A percentile compares a stretch with the other conserved stretches of the same genome.
These are phyloP conservation scores for Carallia brachiata DNA, from an alignment of 345 rosid genomes.

Conservation along the genomic window DNA sequence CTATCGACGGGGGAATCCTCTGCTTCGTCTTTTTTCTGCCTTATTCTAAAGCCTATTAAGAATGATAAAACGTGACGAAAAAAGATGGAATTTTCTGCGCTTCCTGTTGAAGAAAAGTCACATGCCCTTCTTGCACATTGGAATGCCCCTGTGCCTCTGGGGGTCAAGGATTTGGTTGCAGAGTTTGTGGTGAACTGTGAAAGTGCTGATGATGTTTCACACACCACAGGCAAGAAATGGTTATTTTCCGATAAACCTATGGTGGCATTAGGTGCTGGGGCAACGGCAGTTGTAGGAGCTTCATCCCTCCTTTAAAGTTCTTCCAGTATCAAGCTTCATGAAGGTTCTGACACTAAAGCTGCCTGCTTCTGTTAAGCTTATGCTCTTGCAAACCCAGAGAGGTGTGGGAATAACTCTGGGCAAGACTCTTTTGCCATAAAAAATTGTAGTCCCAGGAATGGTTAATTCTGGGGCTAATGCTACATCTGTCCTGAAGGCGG, in stretches of 20 bases:
- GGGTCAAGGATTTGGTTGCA: slow-evolving; percentile 61
- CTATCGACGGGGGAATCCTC: too few relatives aligned
- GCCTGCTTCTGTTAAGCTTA: slow-evolving; percentile 61
- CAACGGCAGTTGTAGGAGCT: slow-evolving; percentile 75
- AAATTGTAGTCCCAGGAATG: slow-evolving; percentile 66
- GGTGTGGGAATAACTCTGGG: slow-evolving; percentile 51
- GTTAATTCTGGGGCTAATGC: slow-evolving; percentile 62
- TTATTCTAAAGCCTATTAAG: slow-evolving; percentile 36
- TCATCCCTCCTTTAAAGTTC: slow-evolving; percentile 71
- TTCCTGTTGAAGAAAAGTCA: slow-evolving; percentile 71
- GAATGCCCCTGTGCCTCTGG: slow-evolving; percentile 66
- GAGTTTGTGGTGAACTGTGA: slow-evolving; percentile 39
- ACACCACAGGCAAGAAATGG: slow-evolving; percentile 41
- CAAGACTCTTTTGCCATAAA: slow-evolving; percentile 58
- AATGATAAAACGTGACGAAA: slow-evolving; percentile 24
- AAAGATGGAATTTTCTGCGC: slow-evolving; percentile 56
- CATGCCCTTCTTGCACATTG: slow-evolving; percentile 78
- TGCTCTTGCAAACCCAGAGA: slow-evolving; percentile 70
- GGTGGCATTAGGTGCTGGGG: slow-evolving; percentile 93
- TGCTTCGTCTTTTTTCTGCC: too few relatives aligned
- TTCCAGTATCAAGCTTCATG: slow-evolving; percentile 67
- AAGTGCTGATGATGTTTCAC: slow-evolving; percentile 39
- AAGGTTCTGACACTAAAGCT: slow-evolving; percentile 58
- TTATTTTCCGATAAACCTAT: slow-evolving; percentile 57
- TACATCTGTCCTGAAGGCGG: slow-evolving; percentile 58